Evolutionary conservation across 108 stramenopile species (phyloP).

Genomic region (Epithemia pelagica): DNA sequence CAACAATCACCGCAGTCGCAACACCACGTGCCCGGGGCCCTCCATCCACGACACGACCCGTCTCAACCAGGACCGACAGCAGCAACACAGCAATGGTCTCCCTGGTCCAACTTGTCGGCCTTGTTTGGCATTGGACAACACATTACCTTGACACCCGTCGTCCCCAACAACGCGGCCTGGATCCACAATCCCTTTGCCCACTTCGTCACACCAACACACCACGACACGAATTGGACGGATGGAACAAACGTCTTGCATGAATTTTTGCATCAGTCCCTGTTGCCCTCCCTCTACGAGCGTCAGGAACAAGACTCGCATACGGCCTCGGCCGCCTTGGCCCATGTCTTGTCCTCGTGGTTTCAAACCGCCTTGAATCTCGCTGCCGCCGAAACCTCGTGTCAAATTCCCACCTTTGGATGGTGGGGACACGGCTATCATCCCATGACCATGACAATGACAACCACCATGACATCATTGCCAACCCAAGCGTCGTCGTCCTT

Average conservation of each 20-base stretch:
- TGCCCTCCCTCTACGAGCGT: conserved; percentile 18
- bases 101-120: conserved; percentile 55
- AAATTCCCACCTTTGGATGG: conserved; percentile 72
- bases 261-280: conserved; percentile 18
- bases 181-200: not conserved
- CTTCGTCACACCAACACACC: not conserved
- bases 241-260: conserved; percentile 8
- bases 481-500: not conserved
- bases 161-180: not conserved
- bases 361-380: conserved; percentile 74
- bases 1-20: not conserved
- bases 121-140: conserved; percentile 83
- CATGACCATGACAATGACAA: conserved; percentile 11
- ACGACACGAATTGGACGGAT: not conserved
- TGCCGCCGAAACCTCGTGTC: conserved; percentile 45
- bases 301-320: conserved; percentile 22
- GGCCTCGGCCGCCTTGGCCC: conserved; percentile 15
- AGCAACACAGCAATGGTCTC: no score
- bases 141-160: conserved; percentile 56
- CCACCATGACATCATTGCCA: conserved; percentile 8
- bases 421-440: conserved; percentile 50
- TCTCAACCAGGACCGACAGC: conserved; percentile 17
- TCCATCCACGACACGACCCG: not conserved
- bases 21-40: not conserved
- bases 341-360: conserved; percentile 31